Evolutionary conservation across 73 alveolate species (phyloP).

Genomic region (Tetrahymena malaccensis): DNA sequence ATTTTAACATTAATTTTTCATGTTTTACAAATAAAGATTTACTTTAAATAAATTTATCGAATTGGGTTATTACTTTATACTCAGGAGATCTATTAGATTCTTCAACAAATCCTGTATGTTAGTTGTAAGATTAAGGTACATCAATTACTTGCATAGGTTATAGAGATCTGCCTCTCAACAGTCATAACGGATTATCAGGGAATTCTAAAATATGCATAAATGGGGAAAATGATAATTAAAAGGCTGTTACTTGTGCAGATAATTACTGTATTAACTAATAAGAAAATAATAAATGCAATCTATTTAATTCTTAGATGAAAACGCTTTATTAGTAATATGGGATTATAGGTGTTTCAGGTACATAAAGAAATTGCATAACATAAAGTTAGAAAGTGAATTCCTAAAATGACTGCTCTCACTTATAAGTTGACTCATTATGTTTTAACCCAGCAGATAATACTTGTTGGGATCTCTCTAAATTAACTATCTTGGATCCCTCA

Average conservation of each 20-base stretch:
- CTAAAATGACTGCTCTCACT: neutral
- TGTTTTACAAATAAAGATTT: neutral
- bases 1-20: neutral
- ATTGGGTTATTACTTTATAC: neutral
- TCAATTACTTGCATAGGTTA: neutral
- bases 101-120: neutral
- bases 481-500: too few relatives aligned
- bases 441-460: too few relatives aligned
- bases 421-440: neutral
- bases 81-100: neutral
- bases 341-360: neutral
- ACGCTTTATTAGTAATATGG: neutral
- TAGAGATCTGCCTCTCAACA: neutral
- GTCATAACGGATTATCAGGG: neutral
- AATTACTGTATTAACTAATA: neutral
- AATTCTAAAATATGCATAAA: neutral
- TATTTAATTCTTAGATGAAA: neutral
- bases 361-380: neutral
- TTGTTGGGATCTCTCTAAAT: too few relatives aligned
- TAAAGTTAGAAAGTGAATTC: neutral
- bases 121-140: neutral
- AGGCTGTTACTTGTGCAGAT: neutral
- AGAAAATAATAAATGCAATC: neutral
- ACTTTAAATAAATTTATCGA: neutral
- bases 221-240: neutral